A percentile compares a stretch with the other conserved stretches of the same genome.
Conservation (phyloP, 2,329 filamentous ascomycete genomes). For the Trichothecium roseum region DNA sequence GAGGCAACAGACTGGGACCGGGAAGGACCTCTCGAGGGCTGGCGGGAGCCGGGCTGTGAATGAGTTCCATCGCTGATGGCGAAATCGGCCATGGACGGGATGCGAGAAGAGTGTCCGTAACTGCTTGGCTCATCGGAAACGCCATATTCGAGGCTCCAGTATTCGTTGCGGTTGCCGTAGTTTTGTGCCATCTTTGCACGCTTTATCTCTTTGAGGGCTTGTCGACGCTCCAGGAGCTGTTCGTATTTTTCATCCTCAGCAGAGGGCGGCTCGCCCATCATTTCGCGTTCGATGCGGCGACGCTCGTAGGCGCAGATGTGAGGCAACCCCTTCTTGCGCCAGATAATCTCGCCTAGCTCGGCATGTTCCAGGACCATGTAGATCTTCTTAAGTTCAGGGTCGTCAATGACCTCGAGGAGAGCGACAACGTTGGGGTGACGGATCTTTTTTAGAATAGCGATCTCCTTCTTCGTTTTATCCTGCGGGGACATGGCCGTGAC, state of each 20-base stretch:
- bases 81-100: conserved; percentile 29
- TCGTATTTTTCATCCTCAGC: conserved; percentile 51
- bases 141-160: conserved; percentile 80
- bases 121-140: conserved; percentile 42
- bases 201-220: conserved; percentile 46
- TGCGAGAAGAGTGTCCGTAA: conserved; percentile 27
- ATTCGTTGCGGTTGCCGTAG: conserved; percentile 46
- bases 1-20: conserved; percentile 37
- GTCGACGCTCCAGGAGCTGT: conserved; percentile 47
- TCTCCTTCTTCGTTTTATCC: conserved; percentile 87
- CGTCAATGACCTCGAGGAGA: conserved; percentile 92
- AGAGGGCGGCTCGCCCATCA: conserved; percentile 46
- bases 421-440: conserved; percentile 95
- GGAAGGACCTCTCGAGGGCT: conserved; percentile 29
- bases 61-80: conserved; percentile 21
- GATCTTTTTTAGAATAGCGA: conserved; percentile 97
- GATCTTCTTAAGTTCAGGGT: conserved; percentile 92
- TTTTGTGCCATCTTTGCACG: conserved; percentile 41
- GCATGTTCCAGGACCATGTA: conserved; percentile 97
- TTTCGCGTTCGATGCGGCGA: conserved; percentile 65
- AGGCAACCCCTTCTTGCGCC: conserved; percentile 79
- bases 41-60: conserved; percentile 28
- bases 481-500: conserved; percentile 55
- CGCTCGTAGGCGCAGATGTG: conserved; percentile 79
- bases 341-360: conserved; percentile 85